Percentiles rank a stretch among this genome's conserved stretches.
These are phyloP conservation scores for Plenodomus tracheiphilus DNA, from an alignment of 2,329 filamentous ascomycete species.

Conservation along the genomic window DNA sequence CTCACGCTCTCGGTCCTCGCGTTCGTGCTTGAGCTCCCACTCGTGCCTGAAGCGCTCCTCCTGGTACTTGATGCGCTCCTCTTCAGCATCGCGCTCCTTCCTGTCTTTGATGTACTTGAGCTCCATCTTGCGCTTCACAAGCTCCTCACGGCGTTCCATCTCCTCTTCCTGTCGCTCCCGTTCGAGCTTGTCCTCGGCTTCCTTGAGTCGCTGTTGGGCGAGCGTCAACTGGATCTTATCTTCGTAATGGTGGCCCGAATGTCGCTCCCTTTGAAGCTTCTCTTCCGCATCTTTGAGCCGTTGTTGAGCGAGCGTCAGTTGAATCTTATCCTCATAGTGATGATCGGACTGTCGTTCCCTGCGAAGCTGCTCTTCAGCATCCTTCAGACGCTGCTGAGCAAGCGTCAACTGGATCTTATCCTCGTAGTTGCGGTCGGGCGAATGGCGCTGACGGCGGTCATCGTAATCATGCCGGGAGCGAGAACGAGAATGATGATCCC, in stretches of 20 bases:
- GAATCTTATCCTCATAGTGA: slow-evolving; percentile 7
- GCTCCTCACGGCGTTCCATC: slow-evolving; percentile 44
- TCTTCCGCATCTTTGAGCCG: slow-evolving; percentile 9
- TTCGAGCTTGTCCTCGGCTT: slow-evolving; percentile 40
- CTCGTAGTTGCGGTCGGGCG: slow-evolving; percentile 23
- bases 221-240: slow-evolving; percentile 42
- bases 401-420: slow-evolving; percentile 41
- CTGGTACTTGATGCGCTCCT: slow-evolving; percentile 26
- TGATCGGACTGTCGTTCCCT: slow-evolving; percentile 34
- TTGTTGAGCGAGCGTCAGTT: slow-evolving; percentile 9
- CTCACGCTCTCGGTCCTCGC: slow-evolving; percentile 40
- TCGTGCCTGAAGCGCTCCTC: slow-evolving; percentile 38
- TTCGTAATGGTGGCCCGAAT: slow-evolving; percentile 25
- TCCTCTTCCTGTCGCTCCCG: slow-evolving; percentile 41
- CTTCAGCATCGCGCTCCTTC: slow-evolving; percentile 36
- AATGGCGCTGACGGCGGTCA: slow-evolving; percentile 21
- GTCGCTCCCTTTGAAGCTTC: slow-evolving; percentile 10
- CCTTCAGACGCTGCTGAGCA: slow-evolving; percentile 40
- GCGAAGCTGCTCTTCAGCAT: slow-evolving; percentile 36
- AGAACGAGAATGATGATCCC: slow-evolving; percentile 28
- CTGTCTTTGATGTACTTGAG: slow-evolving; percentile 43
- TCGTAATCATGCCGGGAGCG: slow-evolving; percentile 27
- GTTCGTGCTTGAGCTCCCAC: slow-evolving; percentile 35
- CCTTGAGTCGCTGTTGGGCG: slow-evolving; percentile 40
- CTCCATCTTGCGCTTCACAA: slow-evolving; percentile 38